Evolutionary conservation across 345 rosid species (phyloP).

Genomic region (Moricandia moricandioides): DNA sequence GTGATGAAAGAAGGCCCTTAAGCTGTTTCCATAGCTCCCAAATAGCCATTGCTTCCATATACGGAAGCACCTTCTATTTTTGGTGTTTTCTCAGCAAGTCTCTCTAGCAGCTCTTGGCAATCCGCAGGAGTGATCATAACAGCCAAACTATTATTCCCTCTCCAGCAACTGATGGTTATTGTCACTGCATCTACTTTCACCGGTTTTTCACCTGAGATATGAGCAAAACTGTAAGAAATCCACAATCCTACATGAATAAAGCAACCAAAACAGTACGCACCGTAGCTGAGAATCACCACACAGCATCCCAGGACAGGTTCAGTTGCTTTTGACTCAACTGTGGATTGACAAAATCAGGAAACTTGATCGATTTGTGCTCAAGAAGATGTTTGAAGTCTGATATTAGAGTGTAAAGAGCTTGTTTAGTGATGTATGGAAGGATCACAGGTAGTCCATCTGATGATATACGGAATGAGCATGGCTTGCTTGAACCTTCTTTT

Average conservation of each 20-base stretch:
- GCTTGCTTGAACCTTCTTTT: slow-evolving; percentile 64
- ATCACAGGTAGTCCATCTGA: slow-evolving; percentile 90
- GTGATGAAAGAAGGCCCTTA: background rate
- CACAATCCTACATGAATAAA: background rate
- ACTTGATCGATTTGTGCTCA: slow-evolving; percentile 78
- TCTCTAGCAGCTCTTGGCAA: slow-evolving; percentile 77
- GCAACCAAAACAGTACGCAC: slow-evolving; percentile 40
- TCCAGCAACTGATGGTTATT: slow-evolving; percentile 95
- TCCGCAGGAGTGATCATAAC: slow-evolving; percentile 85
- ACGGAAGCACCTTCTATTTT: slow-evolving; percentile 16
- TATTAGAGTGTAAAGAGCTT: slow-evolving; percentile 57
- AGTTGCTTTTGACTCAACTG: slow-evolving; percentile 64
- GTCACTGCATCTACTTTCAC: slow-evolving; percentile 50
- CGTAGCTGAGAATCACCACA: slow-evolving; percentile 59
- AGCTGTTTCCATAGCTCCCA: slow-evolving; percentile 30
- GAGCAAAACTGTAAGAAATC: background rate
- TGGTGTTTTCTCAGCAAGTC: slow-evolving; percentile 50
- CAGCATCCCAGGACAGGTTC: slow-evolving; percentile 80
- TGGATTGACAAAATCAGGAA: slow-evolving; percentile 62
- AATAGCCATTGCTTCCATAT: slow-evolving; percentile 16
- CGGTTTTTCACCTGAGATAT: slow-evolving; percentile 35
- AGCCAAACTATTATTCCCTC: slow-evolving; percentile 68
- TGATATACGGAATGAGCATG: slow-evolving; percentile 87
- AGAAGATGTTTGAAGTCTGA: slow-evolving; percentile 82
- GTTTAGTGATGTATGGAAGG: slow-evolving; percentile 85